These are phyloP conservation scores for Colletotrichum theobromicola DNA, from an alignment of 2,329 filamentous ascomycete genomes.

Conservation along the genomic window DNA sequence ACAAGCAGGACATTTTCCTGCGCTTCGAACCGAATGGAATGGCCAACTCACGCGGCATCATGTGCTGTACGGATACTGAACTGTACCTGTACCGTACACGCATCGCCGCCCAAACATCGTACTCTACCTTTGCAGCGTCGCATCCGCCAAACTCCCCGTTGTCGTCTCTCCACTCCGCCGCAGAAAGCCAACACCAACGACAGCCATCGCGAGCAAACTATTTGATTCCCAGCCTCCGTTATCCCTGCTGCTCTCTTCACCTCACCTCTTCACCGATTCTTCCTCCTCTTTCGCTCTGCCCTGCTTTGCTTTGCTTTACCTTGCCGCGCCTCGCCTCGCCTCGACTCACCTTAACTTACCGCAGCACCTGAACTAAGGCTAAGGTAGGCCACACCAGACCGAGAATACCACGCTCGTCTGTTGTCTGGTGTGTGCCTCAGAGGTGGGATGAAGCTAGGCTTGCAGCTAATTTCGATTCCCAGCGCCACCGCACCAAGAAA, in stretches of 20 bases:
- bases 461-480: slow-evolving; percentile 14
- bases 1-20: background rate
- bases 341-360: background rate
- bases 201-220: background rate
- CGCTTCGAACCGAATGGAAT: background rate
- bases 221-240: slow-evolving; percentile 4
- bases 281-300: background rate
- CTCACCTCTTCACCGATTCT: slow-evolving; percentile 6
- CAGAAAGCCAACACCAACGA: slow-evolving; percentile 4
- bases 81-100: background rate
- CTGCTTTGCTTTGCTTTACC: background rate
- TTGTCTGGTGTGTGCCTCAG: slow-evolving; percentile 5
- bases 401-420: slow-evolving; percentile 8
- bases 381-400: background rate
- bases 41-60: background rate
- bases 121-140: background rate
- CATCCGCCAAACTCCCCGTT: background rate
- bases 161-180: background rate
- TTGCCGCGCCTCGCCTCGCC: background rate
- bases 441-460: slow-evolving; percentile 16
- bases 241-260: background rate
- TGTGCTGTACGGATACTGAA: too few species aligned
- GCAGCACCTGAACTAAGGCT: background rate
- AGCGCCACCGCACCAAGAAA: background rate
- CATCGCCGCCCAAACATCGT: slow-evolving; percentile 6